These are phyloP conservation scores for Penicillium vulpinum DNA, from an alignment of 2,329 filamentous ascomycete genomes.

Conservation along the genomic window DNA sequence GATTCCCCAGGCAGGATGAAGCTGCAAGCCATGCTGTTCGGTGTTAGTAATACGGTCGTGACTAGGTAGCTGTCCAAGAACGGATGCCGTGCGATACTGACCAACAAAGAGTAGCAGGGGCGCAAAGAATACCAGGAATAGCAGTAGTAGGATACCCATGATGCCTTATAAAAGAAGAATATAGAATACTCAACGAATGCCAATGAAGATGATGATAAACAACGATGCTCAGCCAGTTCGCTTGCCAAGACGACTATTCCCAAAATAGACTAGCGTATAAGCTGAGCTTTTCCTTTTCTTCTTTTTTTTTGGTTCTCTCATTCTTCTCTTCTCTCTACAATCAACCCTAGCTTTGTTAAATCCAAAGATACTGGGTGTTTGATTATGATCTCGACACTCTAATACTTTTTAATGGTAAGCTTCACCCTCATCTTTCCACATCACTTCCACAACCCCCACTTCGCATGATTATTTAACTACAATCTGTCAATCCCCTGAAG, in stretches of 20 bases:
- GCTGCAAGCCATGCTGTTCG: conserved; percentile 51
- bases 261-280: conserved; percentile 16
- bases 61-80: not conserved
- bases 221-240: conserved; percentile 2
- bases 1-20: conserved; percentile 57
- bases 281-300: conserved; percentile 15
- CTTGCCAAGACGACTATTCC: conserved; percentile 14
- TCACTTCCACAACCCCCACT: conserved; percentile 4
- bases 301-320: conserved; percentile 24
- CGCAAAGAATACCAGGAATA: conserved; percentile 41
- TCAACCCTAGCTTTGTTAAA: conserved; percentile 31
- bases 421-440: not conserved
- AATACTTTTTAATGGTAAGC: conserved; percentile 34
- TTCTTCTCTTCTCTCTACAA: conserved; percentile 11
- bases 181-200: conserved; percentile 1
- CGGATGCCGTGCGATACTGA: conserved; percentile 21
- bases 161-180: conserved; percentile 8
- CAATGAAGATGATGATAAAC: conserved; percentile 5
- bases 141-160: conserved; percentile 38
- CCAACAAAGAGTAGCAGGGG: conserved; percentile 40
- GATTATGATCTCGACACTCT: conserved; percentile 6
- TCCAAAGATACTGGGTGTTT: conserved; percentile 9
- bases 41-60: conserved; percentile 23
- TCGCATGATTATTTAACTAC: conserved; percentile 65
- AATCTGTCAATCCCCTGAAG: conserved; percentile 86